Conservation (phyloP, 169 alveolate species). For the Perkinsus chesapeaki region DNA sequence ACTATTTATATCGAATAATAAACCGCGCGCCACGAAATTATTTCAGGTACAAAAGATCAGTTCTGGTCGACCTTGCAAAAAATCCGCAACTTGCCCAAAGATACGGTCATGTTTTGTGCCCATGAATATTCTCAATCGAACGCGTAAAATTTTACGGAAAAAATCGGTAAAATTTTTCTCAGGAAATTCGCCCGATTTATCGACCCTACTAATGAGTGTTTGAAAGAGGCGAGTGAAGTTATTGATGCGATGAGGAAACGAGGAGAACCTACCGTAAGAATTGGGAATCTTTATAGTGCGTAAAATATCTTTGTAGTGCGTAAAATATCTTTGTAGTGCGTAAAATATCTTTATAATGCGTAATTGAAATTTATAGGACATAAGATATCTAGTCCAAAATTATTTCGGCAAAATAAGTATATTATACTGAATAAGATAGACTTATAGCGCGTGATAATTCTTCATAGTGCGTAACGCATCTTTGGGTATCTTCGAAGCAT, state of each 20-base stretch:
- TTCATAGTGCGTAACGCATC: no score
- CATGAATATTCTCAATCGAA: neutral
- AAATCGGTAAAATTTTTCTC: neutral
- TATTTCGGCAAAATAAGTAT: no score
- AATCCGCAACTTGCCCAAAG: neutral
- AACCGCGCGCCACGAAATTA: neutral
- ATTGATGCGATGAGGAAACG: neutral
- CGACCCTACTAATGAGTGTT: neutral
- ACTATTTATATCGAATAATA: no score
- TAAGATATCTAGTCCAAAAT: no score
- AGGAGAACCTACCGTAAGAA: neutral
- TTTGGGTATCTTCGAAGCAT: no score
- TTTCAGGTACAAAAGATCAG: neutral
- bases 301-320: no score
- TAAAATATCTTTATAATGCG: no score
- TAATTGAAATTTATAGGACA: no score
- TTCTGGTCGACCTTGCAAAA: neutral
- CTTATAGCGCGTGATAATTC: no score
- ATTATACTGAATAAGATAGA: no score
- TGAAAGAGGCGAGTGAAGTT: neutral
- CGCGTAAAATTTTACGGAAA: neutral
- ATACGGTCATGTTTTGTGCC: neutral
- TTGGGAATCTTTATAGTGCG: neutral
- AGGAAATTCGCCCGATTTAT: neutral
- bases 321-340: no score